A percentile compares a stretch with the other conserved stretches of the same genome.
These are phyloP conservation scores for Fusarium guadeloupense DNA, from an alignment of 2,329 filamentous ascomycete genomes.

Conservation along the genomic window DNA sequence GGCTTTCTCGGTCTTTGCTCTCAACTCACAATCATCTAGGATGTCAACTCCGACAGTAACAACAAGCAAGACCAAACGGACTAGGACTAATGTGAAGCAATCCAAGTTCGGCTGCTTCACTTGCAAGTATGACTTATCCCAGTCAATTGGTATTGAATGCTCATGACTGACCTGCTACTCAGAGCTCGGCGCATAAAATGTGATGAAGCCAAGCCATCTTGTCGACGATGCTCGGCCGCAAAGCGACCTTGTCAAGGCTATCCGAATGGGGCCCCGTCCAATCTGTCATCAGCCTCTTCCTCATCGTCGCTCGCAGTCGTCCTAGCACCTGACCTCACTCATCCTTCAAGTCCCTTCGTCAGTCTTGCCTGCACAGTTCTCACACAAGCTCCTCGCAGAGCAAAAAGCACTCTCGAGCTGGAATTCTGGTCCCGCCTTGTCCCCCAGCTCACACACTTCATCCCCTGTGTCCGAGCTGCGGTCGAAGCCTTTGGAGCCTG, in stretches of 20 bases:
- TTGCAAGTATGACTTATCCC: slow-evolving; percentile 31
- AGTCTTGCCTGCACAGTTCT: slow-evolving; percentile 22
- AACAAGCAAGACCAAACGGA: slow-evolving; percentile 11
- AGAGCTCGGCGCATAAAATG: slow-evolving; percentile 37
- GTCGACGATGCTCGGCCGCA: slow-evolving; percentile 22
- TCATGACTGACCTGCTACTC: background rate
- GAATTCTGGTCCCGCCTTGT: slow-evolving; percentile 31
- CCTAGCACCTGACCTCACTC: background rate
- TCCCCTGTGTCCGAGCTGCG: slow-evolving; percentile 31
- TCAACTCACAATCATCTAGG: background rate
- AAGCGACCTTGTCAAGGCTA: slow-evolving; percentile 24
- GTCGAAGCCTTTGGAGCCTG: slow-evolving; percentile 27
- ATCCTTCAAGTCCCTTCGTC: slow-evolving; percentile 3
- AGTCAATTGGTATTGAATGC: background rate
- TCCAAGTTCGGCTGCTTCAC: slow-evolving; percentile 38
- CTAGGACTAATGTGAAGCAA: slow-evolving; percentile 37
- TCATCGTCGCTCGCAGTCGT: background rate
- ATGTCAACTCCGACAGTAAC: background rate
- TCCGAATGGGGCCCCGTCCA: slow-evolving; percentile 5
- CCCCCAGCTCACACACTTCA: slow-evolving; percentile 21
- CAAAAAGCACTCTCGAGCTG: slow-evolving; percentile 18
- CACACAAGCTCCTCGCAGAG: slow-evolving; percentile 22
- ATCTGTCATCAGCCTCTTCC: background rate
- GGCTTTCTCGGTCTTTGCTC: slow-evolving; percentile 11
- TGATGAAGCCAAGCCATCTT: slow-evolving; percentile 31